Base-by-base conservation (phyloP, 805 yeast species). In the Teunomyces pallodes region DNA sequence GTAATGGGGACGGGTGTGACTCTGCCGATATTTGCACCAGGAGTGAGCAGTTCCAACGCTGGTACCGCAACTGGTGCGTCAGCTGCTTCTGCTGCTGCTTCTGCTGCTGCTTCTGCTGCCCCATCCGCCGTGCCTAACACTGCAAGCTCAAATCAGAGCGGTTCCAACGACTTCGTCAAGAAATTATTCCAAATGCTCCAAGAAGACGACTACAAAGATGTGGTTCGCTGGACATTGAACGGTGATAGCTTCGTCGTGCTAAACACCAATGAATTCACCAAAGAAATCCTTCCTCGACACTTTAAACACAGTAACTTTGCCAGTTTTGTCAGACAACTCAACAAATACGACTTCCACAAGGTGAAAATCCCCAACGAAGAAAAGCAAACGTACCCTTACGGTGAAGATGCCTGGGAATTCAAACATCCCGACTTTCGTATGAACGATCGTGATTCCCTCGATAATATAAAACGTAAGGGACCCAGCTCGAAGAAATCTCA, bases 261-360 rank as follows among this genome's bases (percentile, higher is more conserved):
- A 30, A 96, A 94, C 68, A 89, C 96, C 10, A 89, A 87, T 61
- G 95, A 87, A 57, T 91, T 91, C 68, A 89, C 97, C 31, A 86
- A 86, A 54, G 86, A 85, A 45, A 87, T 94, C 10, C 77, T 94
- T 43, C 98, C 98, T 12, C 81, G 84, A 45, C 96, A 92, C 67
- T 94, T 94, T 74, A 92, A 91, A 60, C 99, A 94, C 68, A 82
- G 90, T 49, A 94, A 94, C 70, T 94, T 92, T 70, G 92, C 98
- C 32, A 82, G 91, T 57, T 92, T 92, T 71, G 98, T 92, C 16
- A 80, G 99, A 41, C 99, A 94, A 65, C 75, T 94, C 59, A 94
- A 94, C 76, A 94, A 94, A 68, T 94, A 94, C 63, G 99, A 92
- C 67, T 94, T 94, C 74, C 99, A 94, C 74, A 94, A 94, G 70